phyloP scores from a whole-genome alignment of 768 basidiomycete species.

The Nevesoporus exiguus region DNA sequence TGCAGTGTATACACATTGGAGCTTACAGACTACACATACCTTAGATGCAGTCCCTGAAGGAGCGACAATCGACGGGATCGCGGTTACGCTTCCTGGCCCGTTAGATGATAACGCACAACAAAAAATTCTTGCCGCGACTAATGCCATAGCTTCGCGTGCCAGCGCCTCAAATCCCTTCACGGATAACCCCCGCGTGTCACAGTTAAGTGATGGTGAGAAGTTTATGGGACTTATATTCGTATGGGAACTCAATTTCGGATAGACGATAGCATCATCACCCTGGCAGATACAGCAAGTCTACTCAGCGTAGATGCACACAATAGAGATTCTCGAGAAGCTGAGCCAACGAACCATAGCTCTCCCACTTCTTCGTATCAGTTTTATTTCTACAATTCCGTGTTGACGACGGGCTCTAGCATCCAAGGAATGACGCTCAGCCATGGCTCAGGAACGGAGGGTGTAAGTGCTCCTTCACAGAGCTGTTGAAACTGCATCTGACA shows the following conservation, averaged over 20 bases:
- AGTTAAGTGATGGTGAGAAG: background rate
- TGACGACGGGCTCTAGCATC: background rate
- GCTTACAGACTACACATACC: background rate
- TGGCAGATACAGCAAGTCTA: slow-evolving; percentile 1
- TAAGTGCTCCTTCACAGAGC: background rate
- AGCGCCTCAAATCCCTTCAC: background rate
- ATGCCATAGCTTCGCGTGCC: background rate
- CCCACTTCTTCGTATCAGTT: background rate
- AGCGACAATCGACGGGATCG: background rate
- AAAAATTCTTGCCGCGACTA: background rate
- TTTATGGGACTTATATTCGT: background rate
- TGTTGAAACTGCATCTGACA: background rate
- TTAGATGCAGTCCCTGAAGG: background rate
- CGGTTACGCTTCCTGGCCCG: background rate
- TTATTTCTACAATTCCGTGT: background rate
- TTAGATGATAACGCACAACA: background rate
- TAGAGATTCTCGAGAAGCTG: background rate
- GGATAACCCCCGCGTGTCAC: background rate
- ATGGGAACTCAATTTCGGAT: background rate
- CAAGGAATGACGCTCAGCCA: background rate
- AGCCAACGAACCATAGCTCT: background rate
- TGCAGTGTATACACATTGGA: background rate
- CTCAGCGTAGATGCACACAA: background rate
- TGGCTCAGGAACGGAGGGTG: background rate
- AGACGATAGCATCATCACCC: background rate